Evolutionary conservation across 805 yeast species (phyloP), one percentile per base, ranked within the genome.

Genomic region (Torulaspora franciscae): DNA sequence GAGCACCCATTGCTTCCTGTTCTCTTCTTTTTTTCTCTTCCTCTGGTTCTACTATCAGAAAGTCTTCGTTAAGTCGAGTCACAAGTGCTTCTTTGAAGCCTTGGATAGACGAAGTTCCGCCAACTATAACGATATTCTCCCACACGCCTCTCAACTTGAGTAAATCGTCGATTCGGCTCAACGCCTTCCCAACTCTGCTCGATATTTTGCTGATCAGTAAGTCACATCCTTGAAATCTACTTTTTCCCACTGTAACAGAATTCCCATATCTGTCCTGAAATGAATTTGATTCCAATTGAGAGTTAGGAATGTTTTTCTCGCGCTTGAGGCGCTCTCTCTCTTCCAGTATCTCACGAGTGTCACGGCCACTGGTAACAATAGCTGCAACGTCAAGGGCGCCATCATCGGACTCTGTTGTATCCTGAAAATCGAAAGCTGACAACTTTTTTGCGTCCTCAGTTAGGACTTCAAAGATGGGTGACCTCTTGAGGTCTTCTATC

Each of bases 361-460:
- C 77, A 41, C 64, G 57, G 10, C 81, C 88, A 49, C 86, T 81
- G 1, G 93, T 78, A 9, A 90, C 93, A 54, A 90, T 80, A 32
- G 89, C 87, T 2, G 96, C 96, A 39, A 91, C 89, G 62, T 91
- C 96, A 30, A 88, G 73, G 3, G 81, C 79, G 42, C 88, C 95
- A 25, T 84, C 91, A 30, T 80, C 87, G 7, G 72, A 75, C 11
- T 62, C 66, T 11, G 52, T 49, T 3, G 50, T 42, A 27, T 75
- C 82, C 40, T 76, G 80, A 46, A 73, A 60, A 15, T 83, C 81
- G 54, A 80, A 81, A 58, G 80, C 81, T 1, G 85, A 77, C 47
- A 73, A 74, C 43, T 75, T 71, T 32, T 77, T 76, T 37, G 75
- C 83, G 55, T 83, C 85, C 48, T 79, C 83, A 66, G 75, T 78